Evolutionary conservation across 768 basidiomycete genomes (phyloP), one percentile per base, ranked within the genome.

Genomic region (Boletales sp.): DNA sequence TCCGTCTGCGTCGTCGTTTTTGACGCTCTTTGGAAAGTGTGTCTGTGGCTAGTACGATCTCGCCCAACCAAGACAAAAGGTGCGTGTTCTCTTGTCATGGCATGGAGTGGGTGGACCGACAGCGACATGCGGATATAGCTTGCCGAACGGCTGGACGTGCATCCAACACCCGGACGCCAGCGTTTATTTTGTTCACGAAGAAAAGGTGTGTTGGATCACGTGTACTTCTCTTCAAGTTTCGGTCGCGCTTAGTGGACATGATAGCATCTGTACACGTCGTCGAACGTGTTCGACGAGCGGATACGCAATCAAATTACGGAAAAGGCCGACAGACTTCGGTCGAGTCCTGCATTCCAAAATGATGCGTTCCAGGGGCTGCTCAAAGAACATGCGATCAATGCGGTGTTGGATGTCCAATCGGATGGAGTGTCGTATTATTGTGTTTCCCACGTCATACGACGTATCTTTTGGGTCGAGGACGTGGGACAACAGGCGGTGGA

Each of bases 101-200:
- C 25, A 6, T 28, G 3, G 25, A 28, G 25, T 28, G 25, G 25
- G 25, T 28, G 25, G 25, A 7, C 6, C 25, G 7, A 28, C 25
- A 25, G 21, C 21, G 21, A 25, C 25, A 28, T 6, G 7, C 25
- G 5, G 25, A 28, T 54, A 39, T 14, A 38, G n/a, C 8, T 17
- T 53, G 39, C 55, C 60, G 4, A 8, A 14, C 8, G 70, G 58
- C 15, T 72, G 71, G 71, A 36, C 18, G 18, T 53, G 41, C 46
- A 33, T 63, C 41, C 52, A 43, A 15, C 69, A 72, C 45, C 68
- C 65, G 9, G 71, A 72, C 15, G 58, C 56, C 17, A 66, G 64
- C 15, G 54, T 57, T 11, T 69, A 66, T 36, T 73, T 65, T 46
- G 60, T 60, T 25, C 47, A 72, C 32, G 21, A 51, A 42, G 65